Conservation (phyloP, 108 stramenopile species). For the Fistulifera solaris region DNA sequence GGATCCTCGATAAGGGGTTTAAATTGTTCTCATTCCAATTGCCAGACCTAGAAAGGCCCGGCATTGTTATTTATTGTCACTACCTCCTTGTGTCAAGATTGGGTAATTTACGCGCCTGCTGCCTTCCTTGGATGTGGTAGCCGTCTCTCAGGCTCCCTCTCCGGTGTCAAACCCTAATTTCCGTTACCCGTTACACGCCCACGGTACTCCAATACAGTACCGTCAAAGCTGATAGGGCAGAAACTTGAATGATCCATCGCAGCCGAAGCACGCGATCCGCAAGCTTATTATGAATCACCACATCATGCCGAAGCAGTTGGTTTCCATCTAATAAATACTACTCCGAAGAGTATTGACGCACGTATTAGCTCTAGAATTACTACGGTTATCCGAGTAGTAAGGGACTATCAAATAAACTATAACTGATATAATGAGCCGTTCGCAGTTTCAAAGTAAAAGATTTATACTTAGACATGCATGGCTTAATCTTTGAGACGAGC, state of each 20-base stretch:
- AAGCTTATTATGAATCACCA: slow-evolving; percentile 95
- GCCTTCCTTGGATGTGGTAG: slow-evolving; percentile 97
- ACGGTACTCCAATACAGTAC: slow-evolving; percentile 96
- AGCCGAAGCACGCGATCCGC: slow-evolving; percentile 77
- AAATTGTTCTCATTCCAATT: slow-evolving; percentile 96
- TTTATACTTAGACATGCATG: slow-evolving; percentile 99
- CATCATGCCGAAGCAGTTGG: slow-evolving; percentile 83
- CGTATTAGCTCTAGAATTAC: slow-evolving; percentile 98
- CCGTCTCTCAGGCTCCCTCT: slow-evolving; percentile 98
- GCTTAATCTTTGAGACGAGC: slow-evolving; percentile 99
- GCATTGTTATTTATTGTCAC: slow-evolving; percentile 42
- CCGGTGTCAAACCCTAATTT: slow-evolving; percentile 95
- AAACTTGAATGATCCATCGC: slow-evolving; percentile 93
- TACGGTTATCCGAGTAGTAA: slow-evolving; percentile 98
- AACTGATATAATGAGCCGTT: slow-evolving; percentile 99
- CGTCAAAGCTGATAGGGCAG: slow-evolving; percentile 97
- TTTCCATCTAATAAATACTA: slow-evolving; percentile 95
- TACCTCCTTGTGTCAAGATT: slow-evolving; percentile 95
- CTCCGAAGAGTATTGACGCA: slow-evolving; percentile 85
- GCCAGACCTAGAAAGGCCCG: slow-evolving; percentile 87
- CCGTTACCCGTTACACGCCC: slow-evolving; percentile 94
- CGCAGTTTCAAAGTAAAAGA: slow-evolving; percentile 85
- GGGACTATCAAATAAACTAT: slow-evolving; percentile 98
- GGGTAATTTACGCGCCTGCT: slow-evolving; percentile 98
- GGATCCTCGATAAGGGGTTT: slow-evolving; percentile 94